These are phyloP conservation scores for Saccharomycopsis schoenii DNA, from an alignment of 805 yeast species.

Conservation along the genomic window DNA sequence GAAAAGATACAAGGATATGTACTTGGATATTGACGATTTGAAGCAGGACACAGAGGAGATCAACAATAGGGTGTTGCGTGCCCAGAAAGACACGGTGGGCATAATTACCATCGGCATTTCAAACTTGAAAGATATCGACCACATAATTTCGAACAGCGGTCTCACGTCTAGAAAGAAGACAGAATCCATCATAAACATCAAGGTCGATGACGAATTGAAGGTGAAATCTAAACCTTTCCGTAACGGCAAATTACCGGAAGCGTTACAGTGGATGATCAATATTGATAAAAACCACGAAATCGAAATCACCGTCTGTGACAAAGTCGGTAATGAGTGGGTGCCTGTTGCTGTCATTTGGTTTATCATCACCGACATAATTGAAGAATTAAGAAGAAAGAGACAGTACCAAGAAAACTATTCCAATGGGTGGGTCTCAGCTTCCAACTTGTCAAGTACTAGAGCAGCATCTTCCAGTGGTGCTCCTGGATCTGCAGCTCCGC, in stretches of 20 bases:
- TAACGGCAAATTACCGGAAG: slow-evolving; percentile 76
- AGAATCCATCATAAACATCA: slow-evolving; percentile 67
- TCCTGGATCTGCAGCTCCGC: slow-evolving; percentile 10
- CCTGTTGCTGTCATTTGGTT: slow-evolving; percentile 95
- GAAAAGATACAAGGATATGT: slow-evolving; percentile 84
- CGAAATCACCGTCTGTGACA: slow-evolving; percentile 81
- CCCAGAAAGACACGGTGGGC: slow-evolving; percentile 73
- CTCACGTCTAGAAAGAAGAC: slow-evolving; percentile 60
- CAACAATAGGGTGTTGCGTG: slow-evolving; percentile 61
- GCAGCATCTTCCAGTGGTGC: slow-evolving; percentile 19
- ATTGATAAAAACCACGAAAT: slow-evolving; percentile 90
- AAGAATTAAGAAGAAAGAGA: slow-evolving; percentile 85
- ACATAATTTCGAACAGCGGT: slow-evolving; percentile 49
- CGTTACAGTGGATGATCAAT: slow-evolving; percentile 48
- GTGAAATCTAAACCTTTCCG: slow-evolving; percentile 69
- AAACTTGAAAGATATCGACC: slow-evolving; percentile 84
- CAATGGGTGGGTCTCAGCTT: slow-evolving; percentile 85
- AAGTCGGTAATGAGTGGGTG: slow-evolving; percentile 48
- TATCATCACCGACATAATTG: slow-evolving; percentile 81
- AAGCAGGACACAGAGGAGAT: slow-evolving; percentile 56
- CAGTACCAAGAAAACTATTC: slow-evolving; percentile 62
- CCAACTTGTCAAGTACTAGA: slow-evolving; percentile 30
- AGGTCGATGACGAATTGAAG: slow-evolving; percentile 80
- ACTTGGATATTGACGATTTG: slow-evolving; percentile 54
- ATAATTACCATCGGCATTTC: slow-evolving; percentile 60